These are phyloP conservation scores for Jackrogersella minutella DNA, from an alignment of 495 filamentous ascomycete species.

Conservation along the genomic window DNA sequence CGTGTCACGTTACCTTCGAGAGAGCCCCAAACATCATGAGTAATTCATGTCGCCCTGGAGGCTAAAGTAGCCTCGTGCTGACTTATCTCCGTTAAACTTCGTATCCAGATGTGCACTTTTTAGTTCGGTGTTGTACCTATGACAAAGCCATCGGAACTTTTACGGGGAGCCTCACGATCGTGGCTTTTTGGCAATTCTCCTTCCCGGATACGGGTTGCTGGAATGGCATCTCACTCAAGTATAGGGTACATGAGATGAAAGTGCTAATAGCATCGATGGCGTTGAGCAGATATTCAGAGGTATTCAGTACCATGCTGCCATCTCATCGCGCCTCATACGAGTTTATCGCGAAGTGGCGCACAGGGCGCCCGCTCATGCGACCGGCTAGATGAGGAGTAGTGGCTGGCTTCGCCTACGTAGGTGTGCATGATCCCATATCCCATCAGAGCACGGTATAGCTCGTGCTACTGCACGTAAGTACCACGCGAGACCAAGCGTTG, in stretches of 20 bases:
- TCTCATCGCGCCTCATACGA: not conserved
- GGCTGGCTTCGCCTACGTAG: not conserved
- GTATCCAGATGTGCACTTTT: not conserved
- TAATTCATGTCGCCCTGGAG: not conserved
- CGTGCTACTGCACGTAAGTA: not conserved
- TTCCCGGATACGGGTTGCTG: not conserved
- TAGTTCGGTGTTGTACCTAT: not conserved
- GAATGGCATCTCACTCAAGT: not conserved
- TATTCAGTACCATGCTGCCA: not conserved
- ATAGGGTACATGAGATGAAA: not conserved
- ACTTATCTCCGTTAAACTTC: not conserved
- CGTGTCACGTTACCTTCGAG: not conserved
- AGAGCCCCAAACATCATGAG: not conserved
- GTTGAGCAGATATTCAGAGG: not conserved
- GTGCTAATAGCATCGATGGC: not conserved
- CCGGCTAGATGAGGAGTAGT: not conserved
- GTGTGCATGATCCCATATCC: too few relatives aligned
- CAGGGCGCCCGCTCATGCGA: conserved; percentile 1
- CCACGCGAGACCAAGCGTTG: too few relatives aligned
- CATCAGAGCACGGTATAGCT: too few relatives aligned
- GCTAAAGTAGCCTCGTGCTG: not conserved
- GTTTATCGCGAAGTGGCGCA: not conserved
- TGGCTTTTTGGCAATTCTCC: not conserved
- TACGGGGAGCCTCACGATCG: not conserved
- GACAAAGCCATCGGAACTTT: conserved; percentile 4